A percentile compares a stretch with the other conserved stretches of the same genome.
Conservation (phyloP, 2,329 filamentous ascomycete genomes). For the Claviceps lovelessii region DNA sequence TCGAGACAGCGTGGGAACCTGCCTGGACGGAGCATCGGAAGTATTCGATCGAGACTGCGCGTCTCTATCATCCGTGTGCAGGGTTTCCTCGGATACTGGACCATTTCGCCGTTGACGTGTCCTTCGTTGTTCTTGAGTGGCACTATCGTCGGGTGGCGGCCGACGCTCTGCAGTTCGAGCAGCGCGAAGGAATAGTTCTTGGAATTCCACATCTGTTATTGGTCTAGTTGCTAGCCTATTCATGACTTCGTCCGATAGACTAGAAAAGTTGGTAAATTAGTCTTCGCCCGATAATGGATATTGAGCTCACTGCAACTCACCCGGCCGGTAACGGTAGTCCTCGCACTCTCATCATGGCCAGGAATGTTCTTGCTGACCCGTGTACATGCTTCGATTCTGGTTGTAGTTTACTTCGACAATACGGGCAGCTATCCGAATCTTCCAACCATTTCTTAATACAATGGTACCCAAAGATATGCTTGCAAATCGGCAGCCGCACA, state of each 20-base stretch:
- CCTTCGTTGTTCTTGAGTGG: conserved; percentile 14
- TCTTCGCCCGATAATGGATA: background rate
- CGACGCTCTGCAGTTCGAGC: conserved; percentile 11
- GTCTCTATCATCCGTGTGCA: background rate
- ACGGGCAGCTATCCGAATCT: conserved; percentile 48
- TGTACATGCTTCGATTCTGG: conserved; percentile 26
- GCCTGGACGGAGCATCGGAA: background rate
- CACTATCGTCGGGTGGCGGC: conserved; percentile 15
- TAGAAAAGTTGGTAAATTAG: background rate
- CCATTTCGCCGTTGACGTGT: conserved; percentile 15
- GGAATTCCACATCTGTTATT: conserved; percentile 7
- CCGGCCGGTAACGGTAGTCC: conserved; percentile 10
- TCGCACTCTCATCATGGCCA: conserved; percentile 18
- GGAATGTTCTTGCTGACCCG: conserved; percentile 14
- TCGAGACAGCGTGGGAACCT: background rate
- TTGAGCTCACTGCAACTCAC: conserved; percentile 7
- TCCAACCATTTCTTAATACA: conserved; percentile 54
- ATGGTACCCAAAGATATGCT: conserved; percentile 48
- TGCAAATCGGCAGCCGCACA: conserved; percentile 45
- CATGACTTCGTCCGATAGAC: conserved; percentile 11
- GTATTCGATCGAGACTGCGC: background rate
- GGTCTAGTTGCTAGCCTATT: conserved; percentile 7
- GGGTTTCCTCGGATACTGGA: background rate
- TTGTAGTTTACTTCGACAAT: conserved; percentile 47
- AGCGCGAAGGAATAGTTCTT: conserved; percentile 7